These are phyloP conservation scores for Hyphopichia pseudoburtonii DNA, from an alignment of 1,139 yeast species.

Conservation along the genomic window DNA sequence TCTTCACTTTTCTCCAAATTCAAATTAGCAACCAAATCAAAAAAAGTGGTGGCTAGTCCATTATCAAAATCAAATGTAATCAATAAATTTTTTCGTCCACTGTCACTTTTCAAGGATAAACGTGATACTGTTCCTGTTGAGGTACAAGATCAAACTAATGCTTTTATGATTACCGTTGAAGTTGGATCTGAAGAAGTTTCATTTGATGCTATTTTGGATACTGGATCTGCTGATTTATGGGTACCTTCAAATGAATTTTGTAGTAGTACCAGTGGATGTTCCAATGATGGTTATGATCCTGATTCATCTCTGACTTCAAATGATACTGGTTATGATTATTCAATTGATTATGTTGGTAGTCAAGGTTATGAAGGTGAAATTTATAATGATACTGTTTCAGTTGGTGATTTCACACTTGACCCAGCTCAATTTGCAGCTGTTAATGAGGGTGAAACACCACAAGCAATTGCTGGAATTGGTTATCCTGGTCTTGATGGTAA, in stretches of 20 bases:
- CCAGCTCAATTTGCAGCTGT: slow-evolving; percentile 22
- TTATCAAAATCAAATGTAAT: neutral
- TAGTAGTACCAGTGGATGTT: neutral
- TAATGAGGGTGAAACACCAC: slow-evolving; percentile 15
- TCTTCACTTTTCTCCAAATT: neutral
- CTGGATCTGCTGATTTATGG: slow-evolving; percentile 6
- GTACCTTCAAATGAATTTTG: slow-evolving; percentile 3
- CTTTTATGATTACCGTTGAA: slow-evolving; percentile 2
- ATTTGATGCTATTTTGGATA: slow-evolving; percentile 4
- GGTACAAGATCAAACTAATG: neutral
- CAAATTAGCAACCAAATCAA: neutral
- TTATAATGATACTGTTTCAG: slow-evolving; percentile 4
- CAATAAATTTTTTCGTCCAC: slow-evolving; percentile 2
- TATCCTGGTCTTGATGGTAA: slow-evolving; percentile 7
- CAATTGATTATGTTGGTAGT: slow-evolving; percentile 4
- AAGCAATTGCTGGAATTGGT: slow-evolving; percentile 25
- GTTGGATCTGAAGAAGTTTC: slow-evolving; percentile 2
- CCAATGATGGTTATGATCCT: slow-evolving; percentile 3
- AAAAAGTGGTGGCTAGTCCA: slow-evolving; percentile 5
- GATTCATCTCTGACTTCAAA: slow-evolving; percentile 1
- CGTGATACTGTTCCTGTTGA: neutral
- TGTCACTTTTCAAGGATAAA: neutral
- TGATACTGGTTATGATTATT: slow-evolving; percentile 3
- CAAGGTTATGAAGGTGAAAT: slow-evolving; percentile 5
- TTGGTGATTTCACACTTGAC: slow-evolving; percentile 10